Evolutionary conservation across 441 rosid species (phyloP), one percentile per base, ranked within the genome.

Genomic region (Syzygium syzygioides): DNA sequence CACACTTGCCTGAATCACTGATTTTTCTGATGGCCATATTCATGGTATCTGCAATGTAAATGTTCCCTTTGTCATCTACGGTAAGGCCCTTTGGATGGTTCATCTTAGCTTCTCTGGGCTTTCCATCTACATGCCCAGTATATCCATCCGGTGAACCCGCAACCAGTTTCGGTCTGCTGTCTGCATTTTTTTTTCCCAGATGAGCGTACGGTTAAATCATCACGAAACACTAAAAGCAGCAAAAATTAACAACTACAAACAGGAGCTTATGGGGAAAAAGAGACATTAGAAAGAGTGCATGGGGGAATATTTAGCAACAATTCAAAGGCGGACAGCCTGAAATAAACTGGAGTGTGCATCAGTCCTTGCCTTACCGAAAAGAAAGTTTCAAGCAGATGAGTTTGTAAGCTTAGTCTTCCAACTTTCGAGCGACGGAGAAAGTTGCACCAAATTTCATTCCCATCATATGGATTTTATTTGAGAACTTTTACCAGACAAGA

Each of bases 11-110:
- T 85, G 87, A 85, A 85, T 85, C 87, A 20, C 87, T 55, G 66
- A 85, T 85, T 85, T 85, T 85, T 55, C 87, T 54, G 66, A 85
- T 85, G 62, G 87, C 87, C 87, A 85, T 85, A 13, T 85, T 85
- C 48, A 34, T 45, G 62, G 87, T 85, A 52, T 85, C 87, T 12
- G 87, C 87, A 55, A 85, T 85, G 87, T 85, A 85, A 34, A 85
- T 32, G 87, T 85, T 85, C 87, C 87, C 87, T 55, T 85, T 85
- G 62, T 85, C 87, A 19, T 85, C 87, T 23, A 85, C 87, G 10
- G 87, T 85, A 45, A 55, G 87, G 50, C 87, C 87, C 34, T 85
- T 85, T 19, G 87, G 87, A 52, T 34, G 87, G 62, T 85, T 85
- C 87, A 85, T 85, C 64, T 85, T 85, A 41, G 64, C 87, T 2